These are phyloP conservation scores for Botrytis paeoniae DNA, from an alignment of 2,329 filamentous ascomycete genomes.

Conservation along the genomic window DNA sequence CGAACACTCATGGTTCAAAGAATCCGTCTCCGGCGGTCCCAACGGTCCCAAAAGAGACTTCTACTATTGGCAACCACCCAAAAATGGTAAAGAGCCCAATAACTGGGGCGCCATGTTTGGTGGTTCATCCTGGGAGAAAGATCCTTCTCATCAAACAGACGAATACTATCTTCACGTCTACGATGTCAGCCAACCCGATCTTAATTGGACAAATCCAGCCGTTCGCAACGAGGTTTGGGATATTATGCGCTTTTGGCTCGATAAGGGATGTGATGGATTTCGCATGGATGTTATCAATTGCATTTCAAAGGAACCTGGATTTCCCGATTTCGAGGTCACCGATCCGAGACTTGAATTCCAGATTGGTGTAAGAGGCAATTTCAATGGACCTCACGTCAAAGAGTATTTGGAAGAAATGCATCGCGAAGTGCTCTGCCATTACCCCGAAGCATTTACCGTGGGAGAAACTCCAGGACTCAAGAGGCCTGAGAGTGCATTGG, in stretches of 20 bases:
- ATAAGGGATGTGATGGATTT: constrained; percentile 54
- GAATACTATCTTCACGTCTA: constrained; percentile 62
- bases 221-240: constrained; percentile 66
- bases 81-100: constrained; percentile 42
- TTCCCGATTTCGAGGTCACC: constrained; percentile 51
- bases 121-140: constrained; percentile 51
- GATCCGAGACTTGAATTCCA: constrained; percentile 21
- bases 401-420: constrained; percentile 49
- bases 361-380: constrained; percentile 47
- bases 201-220: constrained; percentile 71
- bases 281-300: constrained; percentile 67
- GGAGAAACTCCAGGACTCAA: constrained; percentile 48
- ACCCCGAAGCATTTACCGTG: constrained; percentile 51
- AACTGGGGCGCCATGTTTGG: constrained; percentile 43
- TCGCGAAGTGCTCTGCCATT: constrained; percentile 26
- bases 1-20: constrained; percentile 57
- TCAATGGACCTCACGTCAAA: constrained; percentile 57
- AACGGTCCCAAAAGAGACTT: constrained; percentile 54
- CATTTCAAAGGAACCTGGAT: constrained; percentile 58
- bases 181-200: constrained; percentile 66
- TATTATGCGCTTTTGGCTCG: constrained; percentile 71
- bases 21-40: constrained; percentile 47
- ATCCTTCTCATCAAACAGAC: constrained; percentile 43
- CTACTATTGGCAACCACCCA: constrained; percentile 59
- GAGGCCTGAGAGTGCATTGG: constrained; percentile 49